Conservation (phyloP, 192 early-diverging fungal genomes). For the Nowakowskiella sp. region DNA sequence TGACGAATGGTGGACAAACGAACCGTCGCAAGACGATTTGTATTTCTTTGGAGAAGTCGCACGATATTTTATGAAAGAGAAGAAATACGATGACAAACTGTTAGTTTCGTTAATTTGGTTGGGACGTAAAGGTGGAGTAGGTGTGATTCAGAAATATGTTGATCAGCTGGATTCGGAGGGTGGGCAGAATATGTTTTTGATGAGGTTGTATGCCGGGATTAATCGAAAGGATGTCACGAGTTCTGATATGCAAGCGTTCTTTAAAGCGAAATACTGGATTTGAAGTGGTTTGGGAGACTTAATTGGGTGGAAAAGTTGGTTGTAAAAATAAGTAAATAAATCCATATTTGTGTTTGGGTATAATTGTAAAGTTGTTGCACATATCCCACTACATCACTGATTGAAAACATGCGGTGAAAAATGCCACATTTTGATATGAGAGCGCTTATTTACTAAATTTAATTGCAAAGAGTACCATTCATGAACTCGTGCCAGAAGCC, state of each 20-base stretch:
- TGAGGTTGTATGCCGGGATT: constrained; percentile 38
- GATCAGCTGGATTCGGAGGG: constrained; percentile 35
- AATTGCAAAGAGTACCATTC: no score
- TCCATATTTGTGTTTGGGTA: no score
- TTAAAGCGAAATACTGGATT: constrained; percentile 44
- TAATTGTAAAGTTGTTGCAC: no score
- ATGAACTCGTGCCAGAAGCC: no score
- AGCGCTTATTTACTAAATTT: no score
- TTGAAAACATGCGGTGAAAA: no score
- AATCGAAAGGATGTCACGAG: constrained; percentile 31
- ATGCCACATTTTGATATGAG: no score
- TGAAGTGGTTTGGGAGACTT: no score
- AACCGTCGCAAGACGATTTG: constrained; percentile 34
- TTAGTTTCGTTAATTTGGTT: constrained; percentile 35
- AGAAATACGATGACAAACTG: constrained; percentile 30
- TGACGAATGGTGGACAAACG: no score
- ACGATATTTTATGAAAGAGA: constrained; percentile 38
- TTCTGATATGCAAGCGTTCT: constrained; percentile 42
- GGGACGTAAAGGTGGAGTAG: constrained; percentile 30
- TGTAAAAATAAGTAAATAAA: no score
- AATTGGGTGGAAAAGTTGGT: no score
- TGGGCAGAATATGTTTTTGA: constrained; percentile 34
- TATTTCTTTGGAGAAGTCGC: constrained; percentile 34
- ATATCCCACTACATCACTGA: no score
- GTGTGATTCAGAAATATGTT: constrained; percentile 28